A percentile compares a stretch with the other conserved stretches of the same genome.
These are phyloP conservation scores for Mycena kentingensis DNA, from an alignment of 768 basidiomycete species.

Conservation along the genomic window DNA sequence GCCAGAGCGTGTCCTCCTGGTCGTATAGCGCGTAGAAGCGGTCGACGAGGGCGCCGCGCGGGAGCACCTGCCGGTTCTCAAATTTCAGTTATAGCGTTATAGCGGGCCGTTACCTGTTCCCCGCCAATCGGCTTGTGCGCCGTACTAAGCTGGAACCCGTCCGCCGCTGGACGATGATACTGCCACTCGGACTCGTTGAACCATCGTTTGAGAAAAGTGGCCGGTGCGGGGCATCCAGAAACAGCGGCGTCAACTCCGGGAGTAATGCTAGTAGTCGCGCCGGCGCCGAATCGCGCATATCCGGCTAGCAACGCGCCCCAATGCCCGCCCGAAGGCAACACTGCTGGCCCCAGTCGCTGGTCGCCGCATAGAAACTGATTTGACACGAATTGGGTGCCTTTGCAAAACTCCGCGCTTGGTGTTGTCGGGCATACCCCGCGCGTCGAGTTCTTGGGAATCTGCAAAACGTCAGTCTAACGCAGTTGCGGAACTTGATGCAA, in stretches of 20 bases:
- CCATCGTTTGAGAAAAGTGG: conserved; percentile 13
- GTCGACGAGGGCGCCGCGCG: conserved; percentile 9
- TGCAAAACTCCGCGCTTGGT: too few species aligned
- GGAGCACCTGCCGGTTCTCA: too few species aligned
- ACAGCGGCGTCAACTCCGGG: too few species aligned
- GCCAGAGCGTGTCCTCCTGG: background rate
- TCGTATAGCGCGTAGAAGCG: conserved; percentile 6
- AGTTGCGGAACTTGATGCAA: too few species aligned
- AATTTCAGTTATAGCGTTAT: too few species aligned
- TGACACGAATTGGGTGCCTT: conserved; percentile 5
- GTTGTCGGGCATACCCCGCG: too few species aligned
- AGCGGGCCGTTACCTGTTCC: too few species aligned
- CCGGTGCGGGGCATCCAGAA: conserved; percentile 6
- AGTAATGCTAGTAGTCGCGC: too few species aligned
- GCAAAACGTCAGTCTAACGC: too few species aligned
- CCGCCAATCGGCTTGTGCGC: conserved; percentile 9
- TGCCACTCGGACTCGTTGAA: background rate
- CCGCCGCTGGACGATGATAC: background rate
- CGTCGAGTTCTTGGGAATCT: too few species aligned
- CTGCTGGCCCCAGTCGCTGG: conserved; percentile 5
- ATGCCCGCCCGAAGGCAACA: background rate
- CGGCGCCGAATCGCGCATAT: conserved; percentile 10
- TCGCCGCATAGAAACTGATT: conserved; percentile 7
- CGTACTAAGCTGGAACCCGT: conserved; percentile 20
- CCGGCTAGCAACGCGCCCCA: background rate